phyloP scores from a whole-genome alignment of 345 rosid species.

The Citrus glauca region DNA sequence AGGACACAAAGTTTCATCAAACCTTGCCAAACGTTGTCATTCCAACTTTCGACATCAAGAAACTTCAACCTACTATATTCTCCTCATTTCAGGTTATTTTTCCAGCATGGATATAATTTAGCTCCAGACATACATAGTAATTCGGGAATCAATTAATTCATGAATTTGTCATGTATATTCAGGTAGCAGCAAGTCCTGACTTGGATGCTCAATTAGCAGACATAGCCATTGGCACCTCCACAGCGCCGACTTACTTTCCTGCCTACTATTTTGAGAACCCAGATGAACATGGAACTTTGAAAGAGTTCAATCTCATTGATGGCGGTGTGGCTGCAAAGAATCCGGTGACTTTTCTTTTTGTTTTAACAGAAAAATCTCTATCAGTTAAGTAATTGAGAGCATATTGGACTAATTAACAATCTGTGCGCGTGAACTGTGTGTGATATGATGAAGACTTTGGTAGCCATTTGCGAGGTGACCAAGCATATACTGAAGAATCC shows the following conservation, averaged over 20 bases:
- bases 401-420: too few relatives aligned
- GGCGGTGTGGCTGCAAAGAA: slow-evolving; percentile 68
- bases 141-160: background rate
- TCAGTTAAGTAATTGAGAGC: background rate
- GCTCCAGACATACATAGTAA: background rate
- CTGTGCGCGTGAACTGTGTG: background rate
- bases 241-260: slow-evolving; percentile 75
- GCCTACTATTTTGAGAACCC: slow-evolving; percentile 46
- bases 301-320: slow-evolving; percentile 67
- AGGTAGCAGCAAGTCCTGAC: slow-evolving; percentile 30
- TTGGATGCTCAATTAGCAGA: slow-evolving; percentile 57
- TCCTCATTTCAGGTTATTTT: slow-evolving; percentile 51
- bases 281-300: slow-evolving; percentile 30
- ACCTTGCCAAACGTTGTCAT: slow-evolving; percentile 62
- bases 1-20: slow-evolving; percentile 46
- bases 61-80: slow-evolving; percentile 62
- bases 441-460: slow-evolving; percentile 40
- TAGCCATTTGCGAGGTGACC: slow-evolving; percentile 57
- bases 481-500: slow-evolving; percentile 49
- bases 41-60: slow-evolving; percentile 69
- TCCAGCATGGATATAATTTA: background rate
- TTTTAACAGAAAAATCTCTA: background rate
- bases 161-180: background rate
- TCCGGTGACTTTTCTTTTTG: slow-evolving; percentile 38
- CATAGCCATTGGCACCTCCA: slow-evolving; percentile 62